phyloP scores from a whole-genome alignment of 805 yeast species.

The Candida sonorensis region DNA sequence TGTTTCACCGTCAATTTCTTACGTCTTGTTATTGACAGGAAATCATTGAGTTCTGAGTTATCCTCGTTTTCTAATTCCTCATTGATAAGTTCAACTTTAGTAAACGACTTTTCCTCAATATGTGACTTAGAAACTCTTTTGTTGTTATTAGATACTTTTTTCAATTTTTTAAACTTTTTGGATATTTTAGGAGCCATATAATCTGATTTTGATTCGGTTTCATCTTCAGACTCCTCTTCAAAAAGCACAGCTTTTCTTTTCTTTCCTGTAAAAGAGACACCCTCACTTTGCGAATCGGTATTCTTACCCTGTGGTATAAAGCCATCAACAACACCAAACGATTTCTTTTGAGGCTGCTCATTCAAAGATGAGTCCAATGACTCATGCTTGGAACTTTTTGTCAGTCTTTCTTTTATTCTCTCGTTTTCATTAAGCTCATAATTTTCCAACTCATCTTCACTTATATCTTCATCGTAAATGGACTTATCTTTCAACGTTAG shows the following conservation, averaged over 20 bases:
- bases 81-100: constrained; percentile 19
- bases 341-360: too few species aligned
- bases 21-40: constrained; percentile 25
- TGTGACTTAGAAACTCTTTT: too few species aligned
- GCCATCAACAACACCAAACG: too few species aligned
- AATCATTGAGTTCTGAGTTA: constrained; percentile 16
- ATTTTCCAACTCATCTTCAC: constrained; percentile 36
- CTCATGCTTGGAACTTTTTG: too few species aligned
- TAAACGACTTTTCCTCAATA: too few species aligned
- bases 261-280: constrained; percentile 9
- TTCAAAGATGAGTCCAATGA: too few species aligned
- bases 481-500: constrained; percentile 52
- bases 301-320: too few species aligned
- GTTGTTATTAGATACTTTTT: constrained; percentile 7
- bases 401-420: constrained; percentile 15
- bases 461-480: constrained; percentile 30
- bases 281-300: too few species aligned
- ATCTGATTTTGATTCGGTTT: constrained; percentile 4
- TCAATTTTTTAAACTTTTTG: constrained; percentile 17
- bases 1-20: constrained; percentile 5
- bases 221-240: constrained; percentile 10
- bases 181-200: constrained; percentile 8
- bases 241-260: constrained; percentile 10
- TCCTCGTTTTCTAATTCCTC: constrained; percentile 22
- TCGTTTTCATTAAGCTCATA: constrained; percentile 11